Conservation (phyloP, 345 rosid species). For the Eucalyptus camaldulensis region DNA sequence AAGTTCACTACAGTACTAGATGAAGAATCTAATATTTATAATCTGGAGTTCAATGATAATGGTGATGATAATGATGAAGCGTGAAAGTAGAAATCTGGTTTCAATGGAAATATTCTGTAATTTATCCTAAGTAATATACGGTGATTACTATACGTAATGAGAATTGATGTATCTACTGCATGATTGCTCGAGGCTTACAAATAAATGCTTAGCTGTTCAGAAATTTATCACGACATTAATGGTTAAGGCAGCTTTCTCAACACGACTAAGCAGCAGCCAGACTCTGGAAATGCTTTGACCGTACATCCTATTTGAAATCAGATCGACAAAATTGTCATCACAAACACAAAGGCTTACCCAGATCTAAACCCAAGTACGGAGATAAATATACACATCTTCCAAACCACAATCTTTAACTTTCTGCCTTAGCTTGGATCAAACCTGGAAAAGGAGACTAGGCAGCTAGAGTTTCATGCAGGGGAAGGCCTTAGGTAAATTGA, state of each 20-base stretch:
- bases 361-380: neutral
- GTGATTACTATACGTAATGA: neutral
- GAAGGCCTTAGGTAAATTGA: conserved; percentile 24
- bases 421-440: neutral
- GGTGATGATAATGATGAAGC: neutral
- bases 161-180: neutral
- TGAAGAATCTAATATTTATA: neutral
- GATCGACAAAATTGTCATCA: neutral
- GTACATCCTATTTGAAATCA: neutral
- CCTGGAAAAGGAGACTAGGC: neutral
- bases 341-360: neutral
- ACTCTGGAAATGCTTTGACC: neutral
- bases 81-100: neutral
- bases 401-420: neutral
- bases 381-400: neutral
- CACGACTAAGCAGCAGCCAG: neutral
- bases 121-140: neutral
- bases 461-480: neutral
- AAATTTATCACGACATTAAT: neutral
- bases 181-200: neutral
- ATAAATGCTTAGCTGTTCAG: neutral
- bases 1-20: neutral
- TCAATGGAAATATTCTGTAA: neutral
- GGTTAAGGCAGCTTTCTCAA: neutral
- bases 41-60: neutral